Percentiles rank a stretch among this genome's conserved stretches.
Evolutionary conservation across 768 basidiomycete species (phyloP).

Genomic region (Udeniomyces megalosporus): DNA sequence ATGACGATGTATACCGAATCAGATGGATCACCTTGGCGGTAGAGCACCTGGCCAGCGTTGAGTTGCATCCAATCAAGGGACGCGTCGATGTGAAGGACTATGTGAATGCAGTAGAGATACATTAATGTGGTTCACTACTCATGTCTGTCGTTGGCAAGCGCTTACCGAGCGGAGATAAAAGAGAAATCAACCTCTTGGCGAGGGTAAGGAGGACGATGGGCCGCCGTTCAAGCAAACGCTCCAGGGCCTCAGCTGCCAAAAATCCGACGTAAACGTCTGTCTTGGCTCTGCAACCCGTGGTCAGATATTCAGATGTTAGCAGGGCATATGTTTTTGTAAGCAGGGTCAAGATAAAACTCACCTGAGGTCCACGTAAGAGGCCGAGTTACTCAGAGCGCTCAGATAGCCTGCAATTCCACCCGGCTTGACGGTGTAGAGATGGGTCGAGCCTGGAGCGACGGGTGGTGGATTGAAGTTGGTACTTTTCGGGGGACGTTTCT

Average conservation of each 20-base stretch:
- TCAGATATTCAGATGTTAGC: too few relatives aligned
- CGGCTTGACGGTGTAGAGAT: slow-evolving; percentile 86
- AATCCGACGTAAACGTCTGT: slow-evolving; percentile 98
- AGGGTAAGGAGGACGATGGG: slow-evolving; percentile 91
- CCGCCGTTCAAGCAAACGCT: slow-evolving; percentile 75
- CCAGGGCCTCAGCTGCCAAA: slow-evolving; percentile 70
- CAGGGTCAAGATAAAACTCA: neutral
- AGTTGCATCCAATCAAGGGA: slow-evolving; percentile 98
- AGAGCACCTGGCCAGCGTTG: slow-evolving; percentile 61
- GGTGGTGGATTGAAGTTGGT: neutral
- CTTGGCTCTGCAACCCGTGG: slow-evolving; percentile 53
- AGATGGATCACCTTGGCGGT: slow-evolving; percentile 75
- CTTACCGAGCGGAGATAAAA: slow-evolving; percentile 77
- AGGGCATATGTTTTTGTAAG: too few relatives aligned
- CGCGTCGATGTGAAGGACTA: slow-evolving; percentile 90
- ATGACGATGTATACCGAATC: slow-evolving; percentile 95
- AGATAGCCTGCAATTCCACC: slow-evolving; percentile 97
- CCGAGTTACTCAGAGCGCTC: slow-evolving; percentile 73
- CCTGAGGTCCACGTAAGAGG: slow-evolving; percentile 89
- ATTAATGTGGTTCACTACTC: neutral
- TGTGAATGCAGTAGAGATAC: neutral
- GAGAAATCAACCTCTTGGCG: slow-evolving; percentile 86
- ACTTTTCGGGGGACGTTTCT: neutral
- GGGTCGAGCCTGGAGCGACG: slow-evolving; percentile 19
- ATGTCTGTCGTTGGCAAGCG: neutral